Conservation (phyloP, 2,329 filamentous ascomycete genomes). For the Cordyceps tenuipes region DNA sequence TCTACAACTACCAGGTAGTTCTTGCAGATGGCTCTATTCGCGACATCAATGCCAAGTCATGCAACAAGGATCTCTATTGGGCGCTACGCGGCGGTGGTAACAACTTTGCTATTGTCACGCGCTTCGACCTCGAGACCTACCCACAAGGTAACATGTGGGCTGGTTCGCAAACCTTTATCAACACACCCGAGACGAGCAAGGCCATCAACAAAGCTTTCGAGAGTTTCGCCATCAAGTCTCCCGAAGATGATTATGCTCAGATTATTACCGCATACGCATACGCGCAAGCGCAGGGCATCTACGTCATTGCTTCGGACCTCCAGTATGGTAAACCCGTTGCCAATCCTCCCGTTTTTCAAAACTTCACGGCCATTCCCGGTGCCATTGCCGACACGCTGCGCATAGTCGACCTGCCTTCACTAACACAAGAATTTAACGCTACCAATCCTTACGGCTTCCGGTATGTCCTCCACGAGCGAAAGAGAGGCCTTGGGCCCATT, state of each 20-base stretch:
- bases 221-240: slow-evolving; percentile 15
- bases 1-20: slow-evolving; percentile 27
- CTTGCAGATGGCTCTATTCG: slow-evolving; percentile 35
- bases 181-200: slow-evolving; percentile 18
- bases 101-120: slow-evolving; percentile 48
- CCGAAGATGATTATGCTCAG: slow-evolving; percentile 17
- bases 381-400: slow-evolving; percentile 15
- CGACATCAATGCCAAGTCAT: slow-evolving; percentile 30
- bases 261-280: slow-evolving; percentile 19
- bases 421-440: slow-evolving; percentile 18
- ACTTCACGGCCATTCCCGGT: slow-evolving; percentile 17
- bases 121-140: slow-evolving; percentile 35
- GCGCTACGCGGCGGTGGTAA: slow-evolving; percentile 47
- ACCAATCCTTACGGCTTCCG: slow-evolving; percentile 19
- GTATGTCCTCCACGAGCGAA: slow-evolving; percentile 7
- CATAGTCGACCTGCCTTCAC: slow-evolving; percentile 13
- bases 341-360: slow-evolving; percentile 16
- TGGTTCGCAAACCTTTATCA: slow-evolving; percentile 24
- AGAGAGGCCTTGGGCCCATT: not conserved
- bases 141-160: slow-evolving; percentile 31
- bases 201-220: slow-evolving; percentile 18
- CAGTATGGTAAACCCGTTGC: slow-evolving; percentile 15
- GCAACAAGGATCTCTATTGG: slow-evolving; percentile 46
- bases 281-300: slow-evolving; percentile 12
- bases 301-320: slow-evolving; percentile 16